Percentiles rank a stretch among this genome's conserved stretches.
Evolutionary conservation across 2,329 filamentous ascomycete species (phyloP).

Genomic region (Paraphoma sp.): DNA sequence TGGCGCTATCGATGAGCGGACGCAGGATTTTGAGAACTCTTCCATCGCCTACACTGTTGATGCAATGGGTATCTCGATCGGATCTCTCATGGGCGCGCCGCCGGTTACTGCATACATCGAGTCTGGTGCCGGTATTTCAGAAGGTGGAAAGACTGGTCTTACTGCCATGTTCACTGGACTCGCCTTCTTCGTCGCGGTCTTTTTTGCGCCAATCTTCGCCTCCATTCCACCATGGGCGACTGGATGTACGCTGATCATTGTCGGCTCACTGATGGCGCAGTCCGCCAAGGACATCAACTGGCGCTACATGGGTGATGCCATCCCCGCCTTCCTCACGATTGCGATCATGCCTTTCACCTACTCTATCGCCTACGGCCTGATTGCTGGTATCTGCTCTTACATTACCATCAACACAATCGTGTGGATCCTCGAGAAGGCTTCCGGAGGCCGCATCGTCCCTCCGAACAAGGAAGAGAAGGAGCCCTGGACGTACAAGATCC

Average conservation of each 20-base stretch:
- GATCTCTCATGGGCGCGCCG: constrained; percentile 76
- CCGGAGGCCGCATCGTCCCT: constrained; percentile 74
- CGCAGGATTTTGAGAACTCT: constrained; percentile 87
- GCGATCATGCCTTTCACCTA: constrained; percentile 90
- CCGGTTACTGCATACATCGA: constrained; percentile 89
- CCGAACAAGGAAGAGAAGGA: constrained; percentile 79
- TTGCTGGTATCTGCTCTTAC: constrained; percentile 79
- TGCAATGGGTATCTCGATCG: constrained; percentile 80
- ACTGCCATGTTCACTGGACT: constrained; percentile 79
- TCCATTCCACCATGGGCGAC: constrained; percentile 91
- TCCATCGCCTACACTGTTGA: constrained; percentile 85
- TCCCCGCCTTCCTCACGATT: constrained; percentile 85
- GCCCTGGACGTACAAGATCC: constrained; percentile 78
- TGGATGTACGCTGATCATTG: constrained; percentile 84
- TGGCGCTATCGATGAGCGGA: constrained; percentile 78
- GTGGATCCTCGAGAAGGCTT: constrained; percentile 71
- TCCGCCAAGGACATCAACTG: constrained; percentile 86
- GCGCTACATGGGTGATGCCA: constrained; percentile 78
- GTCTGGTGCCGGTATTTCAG: constrained; percentile 87
- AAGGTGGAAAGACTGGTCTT: constrained; percentile 85
- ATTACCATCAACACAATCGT: constrained; percentile 75
- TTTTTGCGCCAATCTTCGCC: constrained; percentile 90
- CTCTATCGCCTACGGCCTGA: constrained; percentile 85
- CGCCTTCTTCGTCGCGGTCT: constrained; percentile 80
- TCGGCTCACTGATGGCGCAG: constrained; percentile 86